Evolutionary conservation across 805 yeast genomes (phyloP).

Genomic region (Nakazawaea populi): DNA sequence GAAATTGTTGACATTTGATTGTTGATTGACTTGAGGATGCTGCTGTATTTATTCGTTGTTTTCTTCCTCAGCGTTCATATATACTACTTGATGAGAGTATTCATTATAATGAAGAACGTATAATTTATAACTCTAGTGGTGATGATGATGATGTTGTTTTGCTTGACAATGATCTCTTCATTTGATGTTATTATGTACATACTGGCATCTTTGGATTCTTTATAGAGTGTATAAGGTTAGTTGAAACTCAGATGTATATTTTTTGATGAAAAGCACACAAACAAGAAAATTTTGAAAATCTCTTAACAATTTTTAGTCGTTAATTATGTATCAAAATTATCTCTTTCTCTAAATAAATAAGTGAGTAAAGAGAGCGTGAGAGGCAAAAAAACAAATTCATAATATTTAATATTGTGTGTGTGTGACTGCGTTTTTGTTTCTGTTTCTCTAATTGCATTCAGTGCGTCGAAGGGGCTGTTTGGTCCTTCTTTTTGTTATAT

Average conservation of each 20-base stretch:
- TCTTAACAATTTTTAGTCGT: background rate
- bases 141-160: background rate
- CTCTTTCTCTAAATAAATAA: too few relatives aligned
- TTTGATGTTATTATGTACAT: constrained; percentile 17
- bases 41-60: background rate
- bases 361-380: too few relatives aligned
- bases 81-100: too few relatives aligned
- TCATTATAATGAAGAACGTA: background rate
- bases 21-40: too few relatives aligned
- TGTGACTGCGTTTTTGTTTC: background rate
- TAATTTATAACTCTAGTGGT: background rate
- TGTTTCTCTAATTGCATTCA: too few relatives aligned
- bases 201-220: constrained; percentile 34
- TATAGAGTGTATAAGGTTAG: background rate
- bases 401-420: too few relatives aligned
- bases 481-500: too few relatives aligned
- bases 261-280: background rate
- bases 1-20: too few relatives aligned
- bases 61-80: background rate
- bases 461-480: background rate
- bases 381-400: too few relatives aligned
- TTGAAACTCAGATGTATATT: background rate
- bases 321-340: background rate
- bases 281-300: background rate
- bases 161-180: too few relatives aligned